Base-by-base conservation (phyloP, 176 grass and related monocot genomes). In the Lolium perenne region DNA sequence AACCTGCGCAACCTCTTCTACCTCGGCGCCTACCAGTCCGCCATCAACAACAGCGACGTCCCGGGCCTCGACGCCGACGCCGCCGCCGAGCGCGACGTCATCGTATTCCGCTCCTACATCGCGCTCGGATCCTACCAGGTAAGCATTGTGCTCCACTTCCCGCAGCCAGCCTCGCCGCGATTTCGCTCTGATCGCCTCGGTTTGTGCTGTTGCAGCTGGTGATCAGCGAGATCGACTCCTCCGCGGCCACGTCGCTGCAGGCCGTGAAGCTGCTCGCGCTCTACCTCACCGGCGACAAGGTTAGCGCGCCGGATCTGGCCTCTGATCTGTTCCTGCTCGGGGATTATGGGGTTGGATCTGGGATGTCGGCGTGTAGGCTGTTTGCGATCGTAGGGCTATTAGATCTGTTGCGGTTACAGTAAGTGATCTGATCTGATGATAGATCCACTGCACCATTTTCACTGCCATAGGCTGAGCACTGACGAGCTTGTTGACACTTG, bases 111-210 rank as follows among this genome's bases (percentile, higher is more conserved):
- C 82, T 96, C 97, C 77, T 99, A 99, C 85, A 90, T 99, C 82
- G 97, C 92, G 7, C 90, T 99, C n/a, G 92, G 97, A 0, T 96
- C 97, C 67, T 93, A 99, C 75, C 90, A 99, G 97, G 97, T 99
- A 22, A n/a, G 25, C 20, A 17, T 22, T 0, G 22, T 47, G 22
- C 47, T 16, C 72, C 6, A 25, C 47, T 32, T 54, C 73, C 1
- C 68, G 23, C 61, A 4, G 21, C 60, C 11, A 0, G 59, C 56
- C 13, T 49, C 22, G 9, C 38, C 15, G 40, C 16, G 10, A 3
- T 13, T 17, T 25, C 18, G 29, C 7, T 53, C 85, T 88, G 77
- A 85, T 63, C 17, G 4, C 17, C 49, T 61, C 38, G 38, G 32
- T 4, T 74, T 74, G 21, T 47, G 38, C 17, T 73, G 53, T 80